These are phyloP conservation scores for Solanum stenotomum DNA, from an alignment of 257 asterid species.

Conservation along the genomic window DNA sequence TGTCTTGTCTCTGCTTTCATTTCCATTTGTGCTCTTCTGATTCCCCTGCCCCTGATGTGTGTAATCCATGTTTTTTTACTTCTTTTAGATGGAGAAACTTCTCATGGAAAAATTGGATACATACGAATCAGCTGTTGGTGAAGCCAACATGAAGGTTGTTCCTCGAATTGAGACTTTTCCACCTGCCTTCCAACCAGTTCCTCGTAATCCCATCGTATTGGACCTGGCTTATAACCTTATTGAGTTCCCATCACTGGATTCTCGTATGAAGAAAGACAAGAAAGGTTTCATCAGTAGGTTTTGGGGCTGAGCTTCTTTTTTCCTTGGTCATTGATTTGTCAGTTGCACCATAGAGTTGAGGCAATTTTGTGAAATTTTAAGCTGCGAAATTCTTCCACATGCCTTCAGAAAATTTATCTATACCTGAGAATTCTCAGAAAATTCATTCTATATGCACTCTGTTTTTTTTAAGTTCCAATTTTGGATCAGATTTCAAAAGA, in stretches of 20 bases:
- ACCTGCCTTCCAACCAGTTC: constrained; percentile 44
- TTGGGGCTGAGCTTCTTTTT: constrained; percentile 41
- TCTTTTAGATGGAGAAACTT: constrained; percentile 51
- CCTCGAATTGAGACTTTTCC: constrained; percentile 47
- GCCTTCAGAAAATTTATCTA: neutral
- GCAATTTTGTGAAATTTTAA: neutral
- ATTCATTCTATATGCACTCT: neutral
- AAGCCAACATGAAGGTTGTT: constrained; percentile 37
- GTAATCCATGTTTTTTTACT: neutral
- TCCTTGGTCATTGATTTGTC: neutral
- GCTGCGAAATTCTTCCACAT: neutral
- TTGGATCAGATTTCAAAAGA: neutral
- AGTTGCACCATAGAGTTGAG: neutral
- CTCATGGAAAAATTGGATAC: constrained; percentile 66
- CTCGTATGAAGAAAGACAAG: constrained; percentile 75
- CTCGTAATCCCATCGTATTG: constrained; percentile 49
- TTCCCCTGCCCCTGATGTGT: neutral
- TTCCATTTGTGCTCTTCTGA: neutral
- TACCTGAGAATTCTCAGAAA: constrained; percentile 6
- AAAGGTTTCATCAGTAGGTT: constrained; percentile 86
- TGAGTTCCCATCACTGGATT: constrained; percentile 81
- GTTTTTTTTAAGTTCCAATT: neutral
- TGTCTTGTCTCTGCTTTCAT: neutral
- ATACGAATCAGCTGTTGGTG: constrained; percentile 80
- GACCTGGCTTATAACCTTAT: constrained; percentile 63